Percentiles rank a stretch among this genome's conserved stretches.
phyloP scores from a whole-genome alignment of 371 early-diverging fungal genomes.

The Mucor plumbeus region DNA sequence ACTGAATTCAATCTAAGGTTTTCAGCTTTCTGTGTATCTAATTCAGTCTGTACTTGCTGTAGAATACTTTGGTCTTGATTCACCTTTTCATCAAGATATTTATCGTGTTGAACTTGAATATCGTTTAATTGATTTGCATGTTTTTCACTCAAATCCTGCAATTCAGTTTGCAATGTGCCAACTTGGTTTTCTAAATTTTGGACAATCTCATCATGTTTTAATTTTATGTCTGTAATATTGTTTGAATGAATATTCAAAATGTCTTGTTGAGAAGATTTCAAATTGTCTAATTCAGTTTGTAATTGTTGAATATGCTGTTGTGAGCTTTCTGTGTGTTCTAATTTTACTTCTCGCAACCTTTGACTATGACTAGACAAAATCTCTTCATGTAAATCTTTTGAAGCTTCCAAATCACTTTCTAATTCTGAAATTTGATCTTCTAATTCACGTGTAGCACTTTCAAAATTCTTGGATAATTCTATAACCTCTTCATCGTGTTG shows the following conservation, averaged over 20 bases:
- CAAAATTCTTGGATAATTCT: constrained; percentile 18
- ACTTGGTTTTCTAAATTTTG: not conserved
- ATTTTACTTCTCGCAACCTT: not conserved
- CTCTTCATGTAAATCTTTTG: constrained; percentile 5
- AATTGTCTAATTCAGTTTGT: not conserved
- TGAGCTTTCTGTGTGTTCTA: not conserved
- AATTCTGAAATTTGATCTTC: constrained; percentile 15
- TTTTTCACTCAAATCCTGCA: not conserved
- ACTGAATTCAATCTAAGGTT: not conserved
- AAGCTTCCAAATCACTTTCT: constrained; percentile 2
- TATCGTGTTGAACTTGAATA: not conserved
- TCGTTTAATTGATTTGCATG: not conserved
- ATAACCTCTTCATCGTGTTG: constrained; percentile 13
- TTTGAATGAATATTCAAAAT: not conserved
- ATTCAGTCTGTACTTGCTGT: not conserved
- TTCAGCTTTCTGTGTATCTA: not conserved
- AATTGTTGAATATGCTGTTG: not conserved
- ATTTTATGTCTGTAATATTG: not conserved
- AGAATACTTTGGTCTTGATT: not conserved
- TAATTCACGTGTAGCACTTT: constrained; percentile 23
- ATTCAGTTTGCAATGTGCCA: constrained; percentile 1
- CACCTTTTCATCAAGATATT: not conserved
- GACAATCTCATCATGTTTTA: constrained; percentile 5
- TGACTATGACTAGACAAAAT: constrained; percentile 5
- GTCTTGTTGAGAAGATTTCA: not conserved